phyloP scores from a whole-genome alignment of 768 basidiomycete genomes.

The Amanita rubescens region DNA sequence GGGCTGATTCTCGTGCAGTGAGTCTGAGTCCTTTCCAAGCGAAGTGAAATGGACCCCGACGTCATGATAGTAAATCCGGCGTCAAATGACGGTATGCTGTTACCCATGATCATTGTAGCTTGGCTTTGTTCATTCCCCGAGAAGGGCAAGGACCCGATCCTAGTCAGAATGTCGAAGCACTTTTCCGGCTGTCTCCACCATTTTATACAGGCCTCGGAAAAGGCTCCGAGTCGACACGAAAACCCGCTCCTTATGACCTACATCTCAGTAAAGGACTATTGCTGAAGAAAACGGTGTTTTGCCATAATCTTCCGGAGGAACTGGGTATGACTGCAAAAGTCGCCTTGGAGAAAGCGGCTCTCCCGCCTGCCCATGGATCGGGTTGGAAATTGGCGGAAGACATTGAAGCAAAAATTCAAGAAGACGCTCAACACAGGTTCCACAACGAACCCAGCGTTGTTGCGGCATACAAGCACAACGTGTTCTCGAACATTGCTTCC shows the following conservation, averaged over 20 bases:
- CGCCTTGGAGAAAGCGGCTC: background rate
- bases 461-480: background rate
- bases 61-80: no score
- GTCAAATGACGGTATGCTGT: no score
- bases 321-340: background rate
- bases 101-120: no score
- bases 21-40: no score
- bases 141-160: background rate
- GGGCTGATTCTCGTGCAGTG: no score
- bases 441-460: background rate
- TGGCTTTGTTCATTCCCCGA: no score
- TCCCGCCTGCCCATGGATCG: background rate
- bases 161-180: background rate
- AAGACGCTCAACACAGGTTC: background rate
- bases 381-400: background rate
- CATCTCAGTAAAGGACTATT: background rate
- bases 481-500: background rate
- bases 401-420: background rate
- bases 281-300: background rate
- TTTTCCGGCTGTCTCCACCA: background rate
- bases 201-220: background rate
- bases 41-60: no score
- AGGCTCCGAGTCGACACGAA: background rate
- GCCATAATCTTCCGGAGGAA: background rate
- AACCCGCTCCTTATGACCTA: background rate